Evolutionary conservation across 1,284 basidiomycete genomes (phyloP).

Genomic region (Marasmius sp.): DNA sequence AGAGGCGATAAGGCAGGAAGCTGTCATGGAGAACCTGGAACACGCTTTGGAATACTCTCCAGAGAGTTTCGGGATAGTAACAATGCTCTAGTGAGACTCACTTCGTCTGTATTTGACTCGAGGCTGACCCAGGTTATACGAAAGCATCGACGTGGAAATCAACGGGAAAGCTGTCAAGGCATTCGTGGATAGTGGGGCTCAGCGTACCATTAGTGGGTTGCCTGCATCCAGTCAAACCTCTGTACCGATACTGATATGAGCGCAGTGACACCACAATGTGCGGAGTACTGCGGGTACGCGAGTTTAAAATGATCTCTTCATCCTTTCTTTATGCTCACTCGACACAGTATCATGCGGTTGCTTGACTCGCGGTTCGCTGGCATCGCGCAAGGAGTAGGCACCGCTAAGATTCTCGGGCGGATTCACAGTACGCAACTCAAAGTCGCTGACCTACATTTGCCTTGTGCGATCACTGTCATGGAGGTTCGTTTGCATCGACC

Average conservation of each 20-base stretch:
- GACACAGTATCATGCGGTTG: conserved; percentile 83
- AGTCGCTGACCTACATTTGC: conserved; percentile 78
- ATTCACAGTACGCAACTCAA: conserved; percentile 94
- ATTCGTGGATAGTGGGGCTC: conserved; percentile 97
- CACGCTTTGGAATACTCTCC: conserved; percentile 92
- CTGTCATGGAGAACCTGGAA: conserved; percentile 88
- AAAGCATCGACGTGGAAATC: conserved; percentile 83
- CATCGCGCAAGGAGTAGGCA: conserved; percentile 94
- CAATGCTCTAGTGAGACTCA: conserved; percentile 88
- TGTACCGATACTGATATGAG: not conserved
- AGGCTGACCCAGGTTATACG: conserved; percentile 1
- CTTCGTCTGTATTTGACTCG: conserved; percentile 1
- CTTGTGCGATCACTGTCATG: conserved; percentile 95
- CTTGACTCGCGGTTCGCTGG: conserved; percentile 88
- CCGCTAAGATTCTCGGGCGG: conserved; percentile 91
- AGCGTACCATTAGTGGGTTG: conserved; percentile 89
- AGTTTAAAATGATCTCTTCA: conserved; percentile 7
- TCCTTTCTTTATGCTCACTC: not conserved
- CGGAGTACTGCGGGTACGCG: conserved; percentile 85
- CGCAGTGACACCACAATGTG: conserved; percentile 91
- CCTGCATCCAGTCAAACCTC: too few species aligned
- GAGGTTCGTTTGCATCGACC: conserved; percentile 57
- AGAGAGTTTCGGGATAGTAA: conserved; percentile 91
- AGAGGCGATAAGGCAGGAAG: conserved; percentile 89
- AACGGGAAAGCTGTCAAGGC: conserved; percentile 91